Evolutionary conservation across 257 asterid species (phyloP), one percentile per base, ranked within the genome.

Genomic region (Plantago ovata): DNA sequence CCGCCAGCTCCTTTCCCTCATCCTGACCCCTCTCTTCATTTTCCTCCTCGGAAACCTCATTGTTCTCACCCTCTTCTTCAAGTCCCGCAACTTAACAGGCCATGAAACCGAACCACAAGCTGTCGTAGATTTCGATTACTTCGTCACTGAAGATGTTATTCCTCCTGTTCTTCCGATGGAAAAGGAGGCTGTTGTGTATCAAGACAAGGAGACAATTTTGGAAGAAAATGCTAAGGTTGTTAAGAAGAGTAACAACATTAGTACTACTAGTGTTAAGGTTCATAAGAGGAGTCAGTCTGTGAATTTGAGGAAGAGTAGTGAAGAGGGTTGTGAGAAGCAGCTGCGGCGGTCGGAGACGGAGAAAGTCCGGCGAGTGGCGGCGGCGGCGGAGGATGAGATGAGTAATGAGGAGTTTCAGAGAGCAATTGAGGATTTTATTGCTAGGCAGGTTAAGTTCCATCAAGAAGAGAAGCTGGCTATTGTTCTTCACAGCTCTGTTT

Each of bases 361-460:
- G 70, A 66, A 44, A 58, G 65, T 51, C 69, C 63, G 69, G 72
- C 36, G 36, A 55, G 75, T 51, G 72, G 76, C 14, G 84, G 72
- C 43, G 66, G 61, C 0, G 60, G 52, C 49, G 43, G 58, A 61
- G 67, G 86, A 79, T 48, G 66, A 74, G 39, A 18, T 89, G 81
- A 89, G 89, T 57, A 80, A 78, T 68, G 93, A 89, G 75, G 97
- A 86, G 72, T 89, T 89, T 68, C 85, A 82, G 58, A 68, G 70
- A 61, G 74, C 82, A 2, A 81, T 86, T 32, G 97, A 89, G 33
- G 85, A 61, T 3, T 89, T 89, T 38, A 89, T 89, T 61, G 87
- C 94, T 16, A 86, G 64, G 81, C 97, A 89, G 71, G 58, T 86
- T 38, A 78, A 80, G 65, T 89, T 89, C 67, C 97, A 77, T 70